Conservation (phyloP, 1,139 yeast genomes). For the Kodamaea ohmeri region DNA sequence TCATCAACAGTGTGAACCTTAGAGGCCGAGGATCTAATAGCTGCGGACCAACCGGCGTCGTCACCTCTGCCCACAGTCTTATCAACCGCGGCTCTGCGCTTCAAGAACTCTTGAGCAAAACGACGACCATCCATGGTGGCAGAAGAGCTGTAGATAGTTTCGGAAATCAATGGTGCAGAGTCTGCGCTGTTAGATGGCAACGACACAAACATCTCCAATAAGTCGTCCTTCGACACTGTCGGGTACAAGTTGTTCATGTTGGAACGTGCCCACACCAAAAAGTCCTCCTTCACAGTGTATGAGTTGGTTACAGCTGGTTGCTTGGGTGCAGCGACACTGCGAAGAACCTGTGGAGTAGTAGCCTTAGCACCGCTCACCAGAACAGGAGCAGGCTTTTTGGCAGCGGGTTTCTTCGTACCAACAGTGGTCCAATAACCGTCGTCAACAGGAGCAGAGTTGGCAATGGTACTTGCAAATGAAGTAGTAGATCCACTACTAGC, state of each 20-base stretch:
- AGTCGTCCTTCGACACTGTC: constrained; percentile 72
- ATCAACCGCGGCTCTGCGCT: constrained; percentile 72
- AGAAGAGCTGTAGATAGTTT: constrained; percentile 86
- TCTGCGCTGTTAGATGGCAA: constrained; percentile 68
- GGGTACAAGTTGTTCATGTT: constrained; percentile 71
- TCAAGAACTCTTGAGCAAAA: constrained; percentile 85
- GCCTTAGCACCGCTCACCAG: constrained; percentile 15
- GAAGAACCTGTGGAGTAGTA: constrained; percentile 42
- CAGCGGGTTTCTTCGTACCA: constrained; percentile 26
- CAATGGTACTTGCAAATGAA: constrained; percentile 23
- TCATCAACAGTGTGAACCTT: constrained; percentile 51
- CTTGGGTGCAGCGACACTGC: constrained; percentile 44
- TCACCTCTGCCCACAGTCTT: constrained; percentile 43
- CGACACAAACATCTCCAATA: constrained; percentile 74
- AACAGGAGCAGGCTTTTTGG: constrained; percentile 27
- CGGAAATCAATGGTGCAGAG: constrained; percentile 83
- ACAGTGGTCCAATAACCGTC: constrained; percentile 50
- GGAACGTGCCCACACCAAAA: constrained; percentile 79
- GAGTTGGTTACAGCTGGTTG: constrained; percentile 26
- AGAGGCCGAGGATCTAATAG: constrained; percentile 49
- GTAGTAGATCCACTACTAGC: constrained; percentile 14
- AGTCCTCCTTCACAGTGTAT: constrained; percentile 52
- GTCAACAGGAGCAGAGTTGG: constrained; percentile 26
- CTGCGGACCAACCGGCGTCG: constrained; percentile 66
- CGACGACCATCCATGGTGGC: constrained; percentile 94